These are phyloP conservation scores for Pseudohalonectria lignicola DNA, from an alignment of 2,329 filamentous ascomycete species.

Conservation along the genomic window DNA sequence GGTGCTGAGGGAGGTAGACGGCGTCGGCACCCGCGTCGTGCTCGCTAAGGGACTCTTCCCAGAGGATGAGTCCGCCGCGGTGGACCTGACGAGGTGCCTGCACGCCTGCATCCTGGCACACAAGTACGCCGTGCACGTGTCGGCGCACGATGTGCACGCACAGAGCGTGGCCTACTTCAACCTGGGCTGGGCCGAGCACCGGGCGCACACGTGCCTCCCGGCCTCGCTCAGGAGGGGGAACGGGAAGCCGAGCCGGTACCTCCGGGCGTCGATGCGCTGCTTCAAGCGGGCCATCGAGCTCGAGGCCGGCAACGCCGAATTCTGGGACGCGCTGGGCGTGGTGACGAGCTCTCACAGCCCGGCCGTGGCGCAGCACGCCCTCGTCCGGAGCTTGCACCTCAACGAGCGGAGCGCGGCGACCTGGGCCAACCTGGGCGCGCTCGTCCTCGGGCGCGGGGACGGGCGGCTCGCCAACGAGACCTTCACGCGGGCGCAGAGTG, in stretches of 20 bases:
- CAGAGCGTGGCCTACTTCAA: conserved; percentile 98
- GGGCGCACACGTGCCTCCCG: conserved; percentile 60
- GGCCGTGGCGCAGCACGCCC: conserved; percentile 82
- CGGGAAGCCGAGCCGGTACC: conserved; percentile 49
- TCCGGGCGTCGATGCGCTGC: conserved; percentile 73
- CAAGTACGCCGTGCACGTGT: conserved; percentile 71
- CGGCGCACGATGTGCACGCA: conserved; percentile 66
- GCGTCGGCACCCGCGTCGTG: conserved; percentile 34
- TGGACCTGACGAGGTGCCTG: conserved; percentile 47
- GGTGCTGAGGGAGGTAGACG: conserved; percentile 59
- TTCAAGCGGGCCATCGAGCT: conserved; percentile 96
- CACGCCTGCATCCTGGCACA: conserved; percentile 72
- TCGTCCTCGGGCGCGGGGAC: conserved; percentile 80
- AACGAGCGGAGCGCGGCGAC: conserved; percentile 76
- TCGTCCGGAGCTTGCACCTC: conserved; percentile 83
- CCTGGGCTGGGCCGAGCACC: conserved; percentile 85
- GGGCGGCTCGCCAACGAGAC: conserved; percentile 77
- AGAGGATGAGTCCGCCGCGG: conserved; percentile 33
- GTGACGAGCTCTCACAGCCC: conserved; percentile 80
- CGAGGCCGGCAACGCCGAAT: conserved; percentile 87
- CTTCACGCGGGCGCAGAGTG: conserved; percentile 84
- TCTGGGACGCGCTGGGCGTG: conserved; percentile 94
- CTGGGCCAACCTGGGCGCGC: conserved; percentile 84
- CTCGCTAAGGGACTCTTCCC: conserved; percentile 31
- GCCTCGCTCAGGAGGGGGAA: conserved; percentile 29